These are phyloP conservation scores for Fusarium euwallaceae DNA, from an alignment of 2,329 filamentous ascomycete species.

Conservation along the genomic window DNA sequence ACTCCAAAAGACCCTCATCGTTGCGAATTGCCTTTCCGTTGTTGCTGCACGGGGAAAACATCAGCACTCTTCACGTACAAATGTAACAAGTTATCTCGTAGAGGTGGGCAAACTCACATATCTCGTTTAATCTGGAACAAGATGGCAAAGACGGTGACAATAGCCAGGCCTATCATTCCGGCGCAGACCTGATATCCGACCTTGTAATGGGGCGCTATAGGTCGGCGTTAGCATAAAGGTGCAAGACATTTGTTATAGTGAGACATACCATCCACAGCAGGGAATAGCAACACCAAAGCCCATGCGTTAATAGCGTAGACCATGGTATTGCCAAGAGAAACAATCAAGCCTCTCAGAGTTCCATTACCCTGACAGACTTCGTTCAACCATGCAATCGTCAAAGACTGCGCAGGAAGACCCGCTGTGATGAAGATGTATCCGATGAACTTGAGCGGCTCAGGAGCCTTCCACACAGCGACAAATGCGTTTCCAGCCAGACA, in stretches of 20 bases:
- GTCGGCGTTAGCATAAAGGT: too few relatives aligned
- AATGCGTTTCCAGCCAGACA: slow-evolving; percentile 22
- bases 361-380: slow-evolving; percentile 27
- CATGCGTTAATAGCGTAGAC: slow-evolving; percentile 28
- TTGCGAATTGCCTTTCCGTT: slow-evolving; percentile 17
- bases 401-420: slow-evolving; percentile 19
- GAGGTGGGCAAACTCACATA: neutral
- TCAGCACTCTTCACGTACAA: neutral
- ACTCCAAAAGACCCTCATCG: slow-evolving; percentile 21
- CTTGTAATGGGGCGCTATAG: slow-evolving; percentile 16
- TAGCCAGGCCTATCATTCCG: slow-evolving; percentile 16
- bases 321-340: slow-evolving; percentile 22
- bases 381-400: slow-evolving; percentile 26
- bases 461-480: slow-evolving; percentile 17
- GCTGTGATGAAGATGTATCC: slow-evolving; percentile 29
- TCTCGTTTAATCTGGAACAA: slow-evolving; percentile 16
- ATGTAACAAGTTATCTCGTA: neutral
- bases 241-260: too few relatives aligned
- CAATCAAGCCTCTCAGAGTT: slow-evolving; percentile 20
- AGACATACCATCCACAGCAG: slow-evolving; percentile 16
- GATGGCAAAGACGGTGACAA: slow-evolving; percentile 15
- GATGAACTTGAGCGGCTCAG: slow-evolving; percentile 22
- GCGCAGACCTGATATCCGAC: slow-evolving; percentile 21
- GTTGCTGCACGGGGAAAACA: neutral
- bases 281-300: slow-evolving; percentile 23